Evolutionary conservation across 345 rosid species (phyloP).

Genomic region (Populus euphratica): DNA sequence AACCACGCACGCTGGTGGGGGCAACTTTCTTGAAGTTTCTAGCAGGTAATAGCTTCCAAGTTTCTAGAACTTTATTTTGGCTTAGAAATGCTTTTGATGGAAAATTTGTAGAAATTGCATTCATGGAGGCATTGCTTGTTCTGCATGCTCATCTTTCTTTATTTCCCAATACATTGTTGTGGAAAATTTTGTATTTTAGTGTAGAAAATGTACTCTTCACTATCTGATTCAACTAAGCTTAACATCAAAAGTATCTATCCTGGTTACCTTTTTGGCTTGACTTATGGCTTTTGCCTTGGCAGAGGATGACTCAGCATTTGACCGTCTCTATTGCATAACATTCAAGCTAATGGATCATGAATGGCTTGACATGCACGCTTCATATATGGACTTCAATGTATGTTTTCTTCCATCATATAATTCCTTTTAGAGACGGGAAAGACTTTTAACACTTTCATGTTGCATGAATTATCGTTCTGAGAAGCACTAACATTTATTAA

Average conservation of each 20-base stretch:
- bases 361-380: slow-evolving; percentile 93
- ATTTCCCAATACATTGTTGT: neutral
- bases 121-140: neutral
- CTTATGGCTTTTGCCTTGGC: slow-evolving; percentile 18
- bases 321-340: slow-evolving; percentile 88
- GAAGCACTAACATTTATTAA: neutral
- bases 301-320: slow-evolving; percentile 93
- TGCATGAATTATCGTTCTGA: neutral
- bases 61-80: neutral
- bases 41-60: slow-evolving; percentile 47
- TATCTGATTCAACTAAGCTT: neutral
- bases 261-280: neutral
- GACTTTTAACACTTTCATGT: neutral
- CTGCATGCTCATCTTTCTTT: neutral
- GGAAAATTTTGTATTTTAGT: neutral
- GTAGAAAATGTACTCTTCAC: neutral
- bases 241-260: neutral
- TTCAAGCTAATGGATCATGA: slow-evolving; percentile 96
- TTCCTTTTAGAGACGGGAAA: slow-evolving; percentile 3
- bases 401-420: slow-evolving; percentile 16
- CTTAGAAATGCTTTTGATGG: neutral
- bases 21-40: slow-evolving; percentile 87
- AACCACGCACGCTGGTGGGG: slow-evolving; percentile 78
- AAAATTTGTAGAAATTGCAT: neutral
- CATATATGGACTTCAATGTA: slow-evolving; percentile 99